Conservation (phyloP, 805 yeast genomes). For the Ogataea salicorniae region DNA sequence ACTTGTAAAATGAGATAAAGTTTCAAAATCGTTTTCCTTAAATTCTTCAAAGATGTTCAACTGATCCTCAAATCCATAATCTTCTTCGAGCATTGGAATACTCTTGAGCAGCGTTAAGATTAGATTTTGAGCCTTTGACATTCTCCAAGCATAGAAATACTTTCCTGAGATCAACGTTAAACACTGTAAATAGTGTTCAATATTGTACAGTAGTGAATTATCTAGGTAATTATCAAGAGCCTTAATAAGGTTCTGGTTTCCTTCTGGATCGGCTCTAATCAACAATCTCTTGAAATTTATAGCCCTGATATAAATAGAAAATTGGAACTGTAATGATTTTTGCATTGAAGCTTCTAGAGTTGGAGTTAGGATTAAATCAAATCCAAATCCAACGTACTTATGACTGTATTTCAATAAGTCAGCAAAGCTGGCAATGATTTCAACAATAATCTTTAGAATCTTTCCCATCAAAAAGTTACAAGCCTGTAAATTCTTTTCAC, state of each 20-base stretch:
- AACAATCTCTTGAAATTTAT: constrained; percentile 24
- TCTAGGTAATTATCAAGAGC: constrained; percentile 10
- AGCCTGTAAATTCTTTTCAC: constrained; percentile 27
- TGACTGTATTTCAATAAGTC: constrained; percentile 30
- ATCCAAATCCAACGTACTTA: constrained; percentile 30
- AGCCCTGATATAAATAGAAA: constrained; percentile 26
- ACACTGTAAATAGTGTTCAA: constrained; percentile 37
- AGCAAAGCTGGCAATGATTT: constrained; percentile 34
- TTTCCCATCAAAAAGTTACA: constrained; percentile 36
- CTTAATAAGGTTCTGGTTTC: constrained; percentile 3
- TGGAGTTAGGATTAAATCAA: constrained; percentile 37
- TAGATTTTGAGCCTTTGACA: constrained; percentile 50
- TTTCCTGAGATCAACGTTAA: constrained; percentile 45
- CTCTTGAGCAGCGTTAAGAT: constrained; percentile 33
- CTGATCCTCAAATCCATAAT: background rate
- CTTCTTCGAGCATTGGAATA: constrained; percentile 1
- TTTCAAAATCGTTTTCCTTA: constrained; percentile 14
- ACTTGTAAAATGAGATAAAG: constrained; percentile 8
- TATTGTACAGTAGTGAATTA: constrained; percentile 29
- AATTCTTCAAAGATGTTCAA: constrained; percentile 15
- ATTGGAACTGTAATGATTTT: constrained; percentile 30
- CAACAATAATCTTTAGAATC: constrained; percentile 26
- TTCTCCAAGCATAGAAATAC: constrained; percentile 65
- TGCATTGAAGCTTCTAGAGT: constrained; percentile 34
- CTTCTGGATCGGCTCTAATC: background rate